These are phyloP conservation scores for Gliomastix tumulicola DNA, from an alignment of 2,329 filamentous ascomycete genomes.

Conservation along the genomic window DNA sequence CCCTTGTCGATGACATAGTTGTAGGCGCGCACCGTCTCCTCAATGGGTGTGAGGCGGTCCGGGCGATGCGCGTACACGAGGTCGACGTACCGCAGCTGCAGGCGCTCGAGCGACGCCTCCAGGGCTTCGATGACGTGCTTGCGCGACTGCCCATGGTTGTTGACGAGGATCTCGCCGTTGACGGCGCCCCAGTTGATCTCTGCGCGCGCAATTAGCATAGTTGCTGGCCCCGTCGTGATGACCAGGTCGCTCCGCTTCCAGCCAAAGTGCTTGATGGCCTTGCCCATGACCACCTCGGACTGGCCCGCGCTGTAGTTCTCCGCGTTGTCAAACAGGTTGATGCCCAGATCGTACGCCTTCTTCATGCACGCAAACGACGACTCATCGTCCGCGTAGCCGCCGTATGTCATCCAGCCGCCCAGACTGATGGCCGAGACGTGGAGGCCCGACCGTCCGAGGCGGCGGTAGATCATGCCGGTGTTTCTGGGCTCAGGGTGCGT, in stretches of 20 bases:
- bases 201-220: conserved; percentile 1
- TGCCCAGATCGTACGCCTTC: conserved; percentile 50
- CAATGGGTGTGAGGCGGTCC: conserved; percentile 61
- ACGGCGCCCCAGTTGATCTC: conserved; percentile 59
- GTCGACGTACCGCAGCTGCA: conserved; percentile 57
- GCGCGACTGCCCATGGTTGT: conserved; percentile 58
- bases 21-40: conserved; percentile 64
- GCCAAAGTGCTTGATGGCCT: conserved; percentile 51
- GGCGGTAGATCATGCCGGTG: conserved; percentile 35
- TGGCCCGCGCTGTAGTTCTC: conserved; percentile 54
- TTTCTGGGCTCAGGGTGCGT: conserved; percentile 34
- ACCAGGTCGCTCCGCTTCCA: conserved; percentile 58
- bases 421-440: conserved; percentile 62
- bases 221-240: conserved; percentile 37
- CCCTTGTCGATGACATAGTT: conserved; percentile 63
- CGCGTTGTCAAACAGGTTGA: conserved; percentile 59
- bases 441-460: conserved; percentile 45
- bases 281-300: conserved; percentile 57
- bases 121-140: conserved; percentile 58
- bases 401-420: conserved; percentile 61
- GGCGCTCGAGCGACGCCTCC: conserved; percentile 46
- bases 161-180: conserved; percentile 54
- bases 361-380: conserved; percentile 56
- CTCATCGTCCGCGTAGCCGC: conserved; percentile 57
- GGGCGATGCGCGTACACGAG: conserved; percentile 64